A percentile compares a stretch with the other conserved stretches of the same genome.
Evolutionary conservation across 306 rosid species (phyloP).

Genomic region (Trichosanthes truncata): DNA sequence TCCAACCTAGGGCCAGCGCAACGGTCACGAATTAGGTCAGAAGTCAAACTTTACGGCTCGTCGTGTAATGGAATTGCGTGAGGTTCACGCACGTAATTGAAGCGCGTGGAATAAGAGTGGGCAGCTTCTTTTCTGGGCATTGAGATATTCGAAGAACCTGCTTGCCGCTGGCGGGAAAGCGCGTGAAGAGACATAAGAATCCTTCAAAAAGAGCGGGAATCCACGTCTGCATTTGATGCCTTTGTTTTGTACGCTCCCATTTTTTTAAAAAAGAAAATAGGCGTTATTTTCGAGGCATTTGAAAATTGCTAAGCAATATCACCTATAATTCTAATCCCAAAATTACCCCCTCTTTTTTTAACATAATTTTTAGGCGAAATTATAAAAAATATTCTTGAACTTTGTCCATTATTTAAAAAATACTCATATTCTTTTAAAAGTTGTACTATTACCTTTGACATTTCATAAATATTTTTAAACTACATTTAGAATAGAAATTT

Average conservation of each 20-base stretch:
- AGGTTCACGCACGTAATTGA: background rate
- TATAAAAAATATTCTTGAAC: too few species aligned
- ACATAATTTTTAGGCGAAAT: too few species aligned
- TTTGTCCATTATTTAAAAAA: too few species aligned
- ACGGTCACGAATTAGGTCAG: background rate
- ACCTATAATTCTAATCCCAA: background rate
- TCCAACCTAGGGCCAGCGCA: background rate
- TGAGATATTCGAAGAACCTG: background rate
- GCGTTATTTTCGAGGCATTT: background rate
- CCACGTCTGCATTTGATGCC: background rate
- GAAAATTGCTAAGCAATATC: background rate
- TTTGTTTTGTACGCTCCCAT: background rate
- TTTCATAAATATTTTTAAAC: too few species aligned
- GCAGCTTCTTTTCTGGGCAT: background rate
- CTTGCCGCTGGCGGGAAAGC: background rate
- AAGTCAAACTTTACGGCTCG: background rate
- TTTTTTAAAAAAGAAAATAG: background rate
- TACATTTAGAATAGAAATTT: too few species aligned
- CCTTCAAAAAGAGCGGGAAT: background rate
- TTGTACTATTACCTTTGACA: too few species aligned
- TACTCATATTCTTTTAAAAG: too few species aligned
- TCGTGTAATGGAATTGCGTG: background rate
- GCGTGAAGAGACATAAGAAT: background rate
- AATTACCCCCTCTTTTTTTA: background rate
- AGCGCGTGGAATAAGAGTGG: background rate